These are phyloP conservation scores for Lathyrus sativus DNA, from an alignment of 306 rosid species.

Conservation along the genomic window DNA sequence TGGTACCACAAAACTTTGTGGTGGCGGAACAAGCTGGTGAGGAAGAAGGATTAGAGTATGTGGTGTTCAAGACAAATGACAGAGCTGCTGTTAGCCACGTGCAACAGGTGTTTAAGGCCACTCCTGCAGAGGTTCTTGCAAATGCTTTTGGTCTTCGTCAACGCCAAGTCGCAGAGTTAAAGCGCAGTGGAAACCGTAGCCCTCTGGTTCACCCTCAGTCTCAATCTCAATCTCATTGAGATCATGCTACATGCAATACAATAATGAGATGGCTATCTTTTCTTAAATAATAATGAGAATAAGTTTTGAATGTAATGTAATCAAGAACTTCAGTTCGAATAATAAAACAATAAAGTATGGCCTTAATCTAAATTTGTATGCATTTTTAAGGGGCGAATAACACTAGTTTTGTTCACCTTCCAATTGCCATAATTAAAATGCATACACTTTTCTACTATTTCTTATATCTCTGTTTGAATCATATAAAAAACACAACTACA, in stretches of 20 bases:
- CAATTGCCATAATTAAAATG: no score
- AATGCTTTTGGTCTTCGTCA: conserved; percentile 44
- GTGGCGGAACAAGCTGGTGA: conserved; percentile 46
- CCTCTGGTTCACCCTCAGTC: conserved; percentile 34
- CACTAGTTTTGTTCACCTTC: no score
- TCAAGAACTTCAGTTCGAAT: no score
- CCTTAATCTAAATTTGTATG: no score
- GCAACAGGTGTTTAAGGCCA: conserved; percentile 37
- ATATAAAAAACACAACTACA: no score
- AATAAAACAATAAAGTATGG: no score
- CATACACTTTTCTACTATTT: no score
- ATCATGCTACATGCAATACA: neutral
- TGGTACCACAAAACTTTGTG: conserved; percentile 65
- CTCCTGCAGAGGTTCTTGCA: conserved; percentile 51
- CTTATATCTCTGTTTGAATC: no score
- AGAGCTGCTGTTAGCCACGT: conserved; percentile 30
- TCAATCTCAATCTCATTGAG: no score
- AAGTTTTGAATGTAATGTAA: neutral
- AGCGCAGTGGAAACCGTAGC: conserved; percentile 41
- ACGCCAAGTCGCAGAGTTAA: conserved; percentile 40
- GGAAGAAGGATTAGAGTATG: conserved; percentile 63
- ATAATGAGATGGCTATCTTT: neutral
- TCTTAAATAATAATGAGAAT: neutral
- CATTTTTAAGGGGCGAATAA: no score
- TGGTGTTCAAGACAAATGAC: conserved; percentile 62